phyloP scores from a whole-genome alignment of 1,139 yeast species.

The Scheffersomyces segobiensis region DNA sequence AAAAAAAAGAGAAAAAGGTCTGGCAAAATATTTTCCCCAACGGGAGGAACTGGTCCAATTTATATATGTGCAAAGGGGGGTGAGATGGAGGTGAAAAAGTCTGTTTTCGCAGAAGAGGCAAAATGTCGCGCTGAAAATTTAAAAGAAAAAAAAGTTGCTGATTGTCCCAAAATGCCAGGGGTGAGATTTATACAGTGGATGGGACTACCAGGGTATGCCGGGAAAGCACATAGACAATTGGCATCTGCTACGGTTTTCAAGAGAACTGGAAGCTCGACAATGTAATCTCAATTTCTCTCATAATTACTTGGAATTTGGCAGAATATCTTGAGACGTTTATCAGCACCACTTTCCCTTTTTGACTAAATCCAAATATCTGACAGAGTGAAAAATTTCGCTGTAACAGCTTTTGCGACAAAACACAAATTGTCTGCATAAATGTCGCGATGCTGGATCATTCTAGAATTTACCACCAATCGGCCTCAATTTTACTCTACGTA shows the following conservation, averaged over 20 bases:
- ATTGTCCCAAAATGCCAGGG: background rate
- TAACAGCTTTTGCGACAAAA: background rate
- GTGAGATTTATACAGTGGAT: background rate
- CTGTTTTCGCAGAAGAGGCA: background rate
- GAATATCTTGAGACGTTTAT: no score
- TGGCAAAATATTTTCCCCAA: constrained; percentile 1
- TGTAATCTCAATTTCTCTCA: background rate
- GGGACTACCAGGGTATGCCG: background rate
- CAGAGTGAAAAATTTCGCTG: background rate
- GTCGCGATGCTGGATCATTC: background rate
- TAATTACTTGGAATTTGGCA: background rate
- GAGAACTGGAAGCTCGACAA: background rate
- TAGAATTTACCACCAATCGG: background rate
- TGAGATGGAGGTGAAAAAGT: background rate
- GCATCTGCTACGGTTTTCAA: background rate
- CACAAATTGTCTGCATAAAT: background rate
- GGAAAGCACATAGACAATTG: background rate
- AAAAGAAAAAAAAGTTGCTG: background rate
- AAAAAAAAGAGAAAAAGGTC: constrained; percentile 7
- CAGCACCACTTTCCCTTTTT: background rate
- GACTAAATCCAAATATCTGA: background rate
- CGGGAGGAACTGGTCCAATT: constrained; percentile 4
- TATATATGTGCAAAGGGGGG: constrained; percentile 3
- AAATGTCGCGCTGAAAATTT: background rate
- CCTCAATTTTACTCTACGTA: background rate